phyloP scores from a whole-genome alignment of 2,329 filamentous ascomycete genomes.

The Fusarium sp. region DNA sequence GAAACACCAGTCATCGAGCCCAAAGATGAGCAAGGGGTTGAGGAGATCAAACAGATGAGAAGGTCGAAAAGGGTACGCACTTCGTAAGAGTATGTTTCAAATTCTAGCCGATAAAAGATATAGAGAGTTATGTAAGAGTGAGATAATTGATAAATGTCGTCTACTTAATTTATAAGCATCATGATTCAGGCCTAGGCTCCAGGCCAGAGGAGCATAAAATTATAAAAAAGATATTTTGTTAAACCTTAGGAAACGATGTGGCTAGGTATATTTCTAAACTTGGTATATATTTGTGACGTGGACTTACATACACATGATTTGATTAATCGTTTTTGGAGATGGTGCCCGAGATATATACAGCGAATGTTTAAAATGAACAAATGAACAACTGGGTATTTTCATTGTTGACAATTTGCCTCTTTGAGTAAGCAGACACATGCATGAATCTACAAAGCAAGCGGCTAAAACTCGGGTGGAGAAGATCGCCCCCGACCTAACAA shows the following conservation, averaged over 20 bases:
- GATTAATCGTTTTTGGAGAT: not conserved
- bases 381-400: not conserved
- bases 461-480: slow-evolving; percentile 51
- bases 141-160: not conserved
- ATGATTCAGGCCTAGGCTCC: not conserved
- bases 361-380: no score
- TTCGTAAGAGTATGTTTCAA: not conserved
- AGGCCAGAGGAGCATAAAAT: no score
- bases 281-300: not conserved
- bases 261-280: not conserved
- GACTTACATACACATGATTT: not conserved
- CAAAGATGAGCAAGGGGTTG: slow-evolving; percentile 28
- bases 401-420: slow-evolving; percentile 23
- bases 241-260: no score
- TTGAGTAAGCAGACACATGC: slow-evolving; percentile 24
- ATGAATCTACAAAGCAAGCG: slow-evolving; percentile 30
- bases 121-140: not conserved
- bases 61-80: slow-evolving; percentile 49
- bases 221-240: no score
- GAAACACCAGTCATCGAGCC: slow-evolving; percentile 26
- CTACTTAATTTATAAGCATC: not conserved
- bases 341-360: no score
- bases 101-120: not conserved
- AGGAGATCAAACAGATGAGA: slow-evolving; percentile 26
- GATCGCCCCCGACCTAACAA: slow-evolving; percentile 47